Base-by-base conservation (phyloP, 148 eudicot genomes). In the Cornus suecica region DNA sequence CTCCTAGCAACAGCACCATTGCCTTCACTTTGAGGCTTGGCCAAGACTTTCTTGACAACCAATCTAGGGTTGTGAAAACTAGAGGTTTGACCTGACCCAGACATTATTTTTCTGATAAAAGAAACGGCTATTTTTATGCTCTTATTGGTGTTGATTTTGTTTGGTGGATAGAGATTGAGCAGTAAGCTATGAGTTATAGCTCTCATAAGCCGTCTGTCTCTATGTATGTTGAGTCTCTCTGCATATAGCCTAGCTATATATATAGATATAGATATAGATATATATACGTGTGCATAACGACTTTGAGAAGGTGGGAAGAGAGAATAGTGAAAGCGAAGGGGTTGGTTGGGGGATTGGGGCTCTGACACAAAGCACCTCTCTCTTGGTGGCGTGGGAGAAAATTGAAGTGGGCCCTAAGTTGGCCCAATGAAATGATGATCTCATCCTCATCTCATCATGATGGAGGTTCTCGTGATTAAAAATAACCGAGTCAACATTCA, bases 1-100 rank as follows among this genome's bases (percentile, higher is more conserved):
- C 90, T 79, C 61, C 90, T 77, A 45, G 83, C 90, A 71, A 75
- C 74, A 26, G 90, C 90, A 9, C 88, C 90, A 54, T 77, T 82
- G 18, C 90, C 90, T 34, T 85, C 90, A 1, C 77, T 27, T 51
- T 87, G 90, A 70, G 88, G 70, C 80, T 68, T 80, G 24, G 90
- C 83, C 66, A 87, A 60, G 30, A 87, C 65, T 77, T 81, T 87
- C 77, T 81, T 87, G 34, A 67, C 73, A 0, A 74, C 74, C 27
- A 62, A 69, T 74, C 78, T 79, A 32, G 82, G 81, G 7, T 52
- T 20, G 25, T 73, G 14, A 45, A 78, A 78, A 24, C 34, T 3
- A 9, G 76, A 61, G 42, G 18, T 68, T 56, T 73, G 73, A 41
- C 42, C 77, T 15, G 81, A 79, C 9, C 63, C 69, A 73, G 81